Evolutionary conservation across 129 eudicot species (phyloP).

Genomic region (Tagetes erecta): DNA sequence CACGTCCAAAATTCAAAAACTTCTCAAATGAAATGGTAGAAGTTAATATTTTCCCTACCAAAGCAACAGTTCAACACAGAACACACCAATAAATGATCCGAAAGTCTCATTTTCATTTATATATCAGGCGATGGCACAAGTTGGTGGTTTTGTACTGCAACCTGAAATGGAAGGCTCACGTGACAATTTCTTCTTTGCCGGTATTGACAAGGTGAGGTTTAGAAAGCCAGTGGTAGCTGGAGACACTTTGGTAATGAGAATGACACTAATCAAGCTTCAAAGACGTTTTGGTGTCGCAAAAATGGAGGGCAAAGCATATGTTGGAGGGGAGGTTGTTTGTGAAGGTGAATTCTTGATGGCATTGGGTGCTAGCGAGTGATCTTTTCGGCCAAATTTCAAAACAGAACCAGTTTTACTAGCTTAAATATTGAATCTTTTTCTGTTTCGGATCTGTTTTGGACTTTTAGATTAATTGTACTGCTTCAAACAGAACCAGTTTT

Average conservation of each 20-base stretch:
- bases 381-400: no score
- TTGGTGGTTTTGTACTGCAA: conserved; percentile 79
- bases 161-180: conserved; percentile 81
- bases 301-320: conserved; percentile 92
- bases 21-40: neutral
- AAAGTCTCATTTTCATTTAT: neutral
- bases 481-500: conserved; percentile 5
- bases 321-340: conserved; percentile 77
- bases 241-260: conserved; percentile 83
- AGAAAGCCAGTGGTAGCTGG: conserved; percentile 83
- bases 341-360: conserved; percentile 94
- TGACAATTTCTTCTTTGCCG: conserved; percentile 84
- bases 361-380: conserved; percentile 53
- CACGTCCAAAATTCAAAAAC: neutral
- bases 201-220: conserved; percentile 85
- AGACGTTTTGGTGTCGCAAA: conserved; percentile 83
- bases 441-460: neutral
- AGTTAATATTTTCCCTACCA: no score
- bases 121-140: conserved; percentile 86
- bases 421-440: conserved; percentile 25
- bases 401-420: no score
- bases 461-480: conserved; percentile 9
- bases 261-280: conserved; percentile 76
- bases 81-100: neutral
- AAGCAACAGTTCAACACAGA: neutral